phyloP scores from a whole-genome alignment of 805 yeast genomes.

The Zygosaccharomyces bailii region DNA sequence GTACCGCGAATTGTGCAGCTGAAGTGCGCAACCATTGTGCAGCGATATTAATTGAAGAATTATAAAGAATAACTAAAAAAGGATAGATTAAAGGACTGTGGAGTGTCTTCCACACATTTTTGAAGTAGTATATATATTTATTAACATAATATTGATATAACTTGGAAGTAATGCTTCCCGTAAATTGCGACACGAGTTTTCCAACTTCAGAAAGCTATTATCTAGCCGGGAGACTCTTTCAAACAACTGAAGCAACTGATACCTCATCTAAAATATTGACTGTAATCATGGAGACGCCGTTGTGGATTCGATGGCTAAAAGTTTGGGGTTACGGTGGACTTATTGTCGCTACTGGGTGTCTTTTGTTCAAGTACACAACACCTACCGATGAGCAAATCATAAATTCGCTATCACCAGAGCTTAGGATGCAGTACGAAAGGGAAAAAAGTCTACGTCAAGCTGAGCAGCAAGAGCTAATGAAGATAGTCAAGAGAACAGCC shows the following conservation, averaged over 20 bases:
- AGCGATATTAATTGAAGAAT: slow-evolving; percentile 1
- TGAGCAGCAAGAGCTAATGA: slow-evolving; percentile 69
- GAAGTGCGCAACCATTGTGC: slow-evolving; percentile 6
- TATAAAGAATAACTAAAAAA: background rate
- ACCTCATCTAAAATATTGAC: too few species aligned
- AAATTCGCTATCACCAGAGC: slow-evolving; percentile 74
- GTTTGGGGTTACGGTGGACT: slow-evolving; percentile 60
- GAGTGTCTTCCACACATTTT: too few species aligned
- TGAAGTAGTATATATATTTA: slow-evolving; percentile 6
- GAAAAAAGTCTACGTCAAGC: slow-evolving; percentile 57
- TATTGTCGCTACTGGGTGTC: slow-evolving; percentile 68
- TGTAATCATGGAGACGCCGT: slow-evolving; percentile 40
- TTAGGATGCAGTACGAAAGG: slow-evolving; percentile 68
- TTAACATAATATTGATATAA: slow-evolving; percentile 9
- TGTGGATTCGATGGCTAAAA: slow-evolving; percentile 58
- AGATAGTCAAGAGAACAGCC: slow-evolving; percentile 59
- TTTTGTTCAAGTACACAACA: slow-evolving; percentile 66
- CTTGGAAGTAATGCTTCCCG: background rate
- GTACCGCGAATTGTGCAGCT: slow-evolving; percentile 46
- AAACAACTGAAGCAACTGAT: too few species aligned
- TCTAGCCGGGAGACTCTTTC: too few species aligned
- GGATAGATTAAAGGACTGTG: background rate
- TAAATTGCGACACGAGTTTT: slow-evolving; percentile 2
- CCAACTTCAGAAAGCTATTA: background rate
- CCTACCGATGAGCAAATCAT: slow-evolving; percentile 84